A percentile compares a stretch with the other conserved stretches of the same genome.
Evolutionary conservation across 306 rosid species (phyloP).

Genomic region (Purshia tridentata): DNA sequence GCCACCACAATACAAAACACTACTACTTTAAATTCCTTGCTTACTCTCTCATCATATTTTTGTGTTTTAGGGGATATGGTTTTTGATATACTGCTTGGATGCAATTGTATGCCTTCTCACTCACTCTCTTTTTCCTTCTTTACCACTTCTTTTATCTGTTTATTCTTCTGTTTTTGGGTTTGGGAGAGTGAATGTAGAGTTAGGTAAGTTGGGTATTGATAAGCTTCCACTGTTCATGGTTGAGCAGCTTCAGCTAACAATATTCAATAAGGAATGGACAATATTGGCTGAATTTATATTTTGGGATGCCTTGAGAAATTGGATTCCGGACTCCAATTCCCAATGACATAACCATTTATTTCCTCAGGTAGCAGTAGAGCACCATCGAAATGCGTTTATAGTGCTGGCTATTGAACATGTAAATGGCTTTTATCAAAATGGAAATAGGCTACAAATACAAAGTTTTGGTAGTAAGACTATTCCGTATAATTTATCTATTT

Average conservation of each 20-base stretch:
- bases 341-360: slow-evolving; percentile 18
- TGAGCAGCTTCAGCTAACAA: slow-evolving; percentile 1
- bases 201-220: slow-evolving; percentile 11
- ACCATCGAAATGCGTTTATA: too few relatives aligned
- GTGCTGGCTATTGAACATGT: too few relatives aligned
- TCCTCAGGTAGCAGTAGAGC: not conserved
- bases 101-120: too few relatives aligned
- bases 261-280: not conserved
- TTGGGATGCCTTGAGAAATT: slow-evolving; percentile 24
- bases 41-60: slow-evolving; percentile 6
- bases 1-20: slow-evolving; percentile 18
- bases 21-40: not conserved
- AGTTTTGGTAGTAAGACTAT: too few relatives aligned
- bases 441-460: too few relatives aligned
- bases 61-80: not conserved
- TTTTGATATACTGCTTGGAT: too few relatives aligned
- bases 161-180: not conserved
- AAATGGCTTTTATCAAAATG: too few relatives aligned
- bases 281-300: not conserved
- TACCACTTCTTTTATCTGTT: not conserved
- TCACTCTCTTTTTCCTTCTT: not conserved
- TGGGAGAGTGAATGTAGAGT: slow-evolving; percentile 5
- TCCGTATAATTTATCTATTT: too few relatives aligned
- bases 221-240: slow-evolving; percentile 2
- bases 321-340: slow-evolving; percentile 13